Evolutionary conservation across 2,329 filamentous ascomycete species (phyloP).

Genomic region (Paramyrothecium roridum): DNA sequence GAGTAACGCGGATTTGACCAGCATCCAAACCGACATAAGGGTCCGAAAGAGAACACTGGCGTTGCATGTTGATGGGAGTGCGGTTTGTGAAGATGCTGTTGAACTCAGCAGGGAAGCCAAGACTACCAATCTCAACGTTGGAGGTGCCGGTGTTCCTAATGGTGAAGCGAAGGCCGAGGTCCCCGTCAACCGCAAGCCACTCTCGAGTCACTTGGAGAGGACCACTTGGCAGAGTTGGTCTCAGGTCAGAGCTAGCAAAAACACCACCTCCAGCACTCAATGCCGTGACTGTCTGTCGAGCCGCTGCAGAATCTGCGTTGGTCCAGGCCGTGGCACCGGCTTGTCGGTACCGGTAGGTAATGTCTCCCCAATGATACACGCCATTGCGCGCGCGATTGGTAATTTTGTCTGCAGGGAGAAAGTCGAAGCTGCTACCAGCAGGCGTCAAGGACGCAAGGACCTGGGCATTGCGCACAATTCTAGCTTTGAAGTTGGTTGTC

Average conservation of each 20-base stretch:
- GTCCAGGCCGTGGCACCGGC: conserved; percentile 37
- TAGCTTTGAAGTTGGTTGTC: conserved; percentile 37
- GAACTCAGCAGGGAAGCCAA: conserved; percentile 58
- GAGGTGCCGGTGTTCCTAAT: conserved; percentile 39
- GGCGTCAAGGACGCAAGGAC: conserved; percentile 46
- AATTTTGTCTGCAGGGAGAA: conserved; percentile 51
- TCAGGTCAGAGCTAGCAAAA: conserved; percentile 37
- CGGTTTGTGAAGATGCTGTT: conserved; percentile 59
- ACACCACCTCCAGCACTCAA: conserved; percentile 9
- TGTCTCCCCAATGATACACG: conserved; percentile 57
- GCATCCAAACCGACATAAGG: conserved; percentile 59
- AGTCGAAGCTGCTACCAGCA: conserved; percentile 43
- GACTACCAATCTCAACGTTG: conserved; percentile 49
- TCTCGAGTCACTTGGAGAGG: conserved; percentile 45
- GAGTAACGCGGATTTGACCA: conserved; percentile 52
- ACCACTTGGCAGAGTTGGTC: conserved; percentile 34
- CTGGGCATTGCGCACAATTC: conserved; percentile 40
- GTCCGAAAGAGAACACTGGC: conserved; percentile 52
- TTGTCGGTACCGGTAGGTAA: conserved; percentile 52
- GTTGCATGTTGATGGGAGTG: conserved; percentile 42
- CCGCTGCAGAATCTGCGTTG: conserved; percentile 40
- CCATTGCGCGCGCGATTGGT: conserved; percentile 42
- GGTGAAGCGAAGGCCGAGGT: conserved; percentile 50
- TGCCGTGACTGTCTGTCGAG: conserved; percentile 26
- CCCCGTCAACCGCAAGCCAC: conserved; percentile 46